Percentiles rank a stretch among this genome's conserved stretches.
These are phyloP conservation scores for Xylaria sp. DNA, from an alignment of 2,329 filamentous ascomycete genomes.

Conservation along the genomic window DNA sequence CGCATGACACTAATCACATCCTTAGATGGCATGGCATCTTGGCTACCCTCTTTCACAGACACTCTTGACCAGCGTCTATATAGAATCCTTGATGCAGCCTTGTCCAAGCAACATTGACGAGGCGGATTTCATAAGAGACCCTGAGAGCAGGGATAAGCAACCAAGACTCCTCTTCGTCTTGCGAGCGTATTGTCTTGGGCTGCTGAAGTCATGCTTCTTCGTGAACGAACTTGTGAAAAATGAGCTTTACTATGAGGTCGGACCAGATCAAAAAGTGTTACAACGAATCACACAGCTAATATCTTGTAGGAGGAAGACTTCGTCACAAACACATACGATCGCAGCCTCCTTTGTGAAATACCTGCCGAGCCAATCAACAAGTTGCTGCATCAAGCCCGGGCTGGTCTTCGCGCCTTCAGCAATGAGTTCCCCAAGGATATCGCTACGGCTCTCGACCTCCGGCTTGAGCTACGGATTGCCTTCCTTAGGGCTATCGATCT, in stretches of 20 bases:
- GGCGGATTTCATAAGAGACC: slow-evolving; percentile 61
- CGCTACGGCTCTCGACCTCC: slow-evolving; percentile 59
- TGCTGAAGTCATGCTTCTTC: slow-evolving; percentile 80
- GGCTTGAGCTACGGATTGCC: slow-evolving; percentile 67
- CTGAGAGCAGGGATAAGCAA: slow-evolving; percentile 33
- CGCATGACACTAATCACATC: slow-evolving; percentile 2
- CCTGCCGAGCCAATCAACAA: slow-evolving; percentile 57
- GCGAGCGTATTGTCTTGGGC: slow-evolving; percentile 80
- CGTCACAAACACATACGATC: slow-evolving; percentile 86
- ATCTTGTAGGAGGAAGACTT: slow-evolving; percentile 84
- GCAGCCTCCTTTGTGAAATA: slow-evolving; percentile 71
- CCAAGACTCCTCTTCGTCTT: slow-evolving; percentile 65
- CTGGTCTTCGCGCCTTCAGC: slow-evolving; percentile 39
- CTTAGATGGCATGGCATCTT: slow-evolving; percentile 90
- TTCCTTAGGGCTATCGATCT: slow-evolving; percentile 62
- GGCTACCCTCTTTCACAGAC: slow-evolving; percentile 97
- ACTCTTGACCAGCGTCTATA: slow-evolving; percentile 87
- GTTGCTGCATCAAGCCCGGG: slow-evolving; percentile 49
- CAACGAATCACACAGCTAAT: slow-evolving; percentile 14
- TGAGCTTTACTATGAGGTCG: slow-evolving; percentile 90
- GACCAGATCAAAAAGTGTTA: slow-evolving; percentile 19
- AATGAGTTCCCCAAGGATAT: slow-evolving; percentile 41
- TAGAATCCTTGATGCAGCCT: slow-evolving; percentile 80
- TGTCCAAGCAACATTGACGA: slow-evolving; percentile 65
- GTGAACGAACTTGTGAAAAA: slow-evolving; percentile 76